These are phyloP conservation scores for Pichia inconspicua DNA, from an alignment of 1,139 yeast genomes.

Conservation along the genomic window DNA sequence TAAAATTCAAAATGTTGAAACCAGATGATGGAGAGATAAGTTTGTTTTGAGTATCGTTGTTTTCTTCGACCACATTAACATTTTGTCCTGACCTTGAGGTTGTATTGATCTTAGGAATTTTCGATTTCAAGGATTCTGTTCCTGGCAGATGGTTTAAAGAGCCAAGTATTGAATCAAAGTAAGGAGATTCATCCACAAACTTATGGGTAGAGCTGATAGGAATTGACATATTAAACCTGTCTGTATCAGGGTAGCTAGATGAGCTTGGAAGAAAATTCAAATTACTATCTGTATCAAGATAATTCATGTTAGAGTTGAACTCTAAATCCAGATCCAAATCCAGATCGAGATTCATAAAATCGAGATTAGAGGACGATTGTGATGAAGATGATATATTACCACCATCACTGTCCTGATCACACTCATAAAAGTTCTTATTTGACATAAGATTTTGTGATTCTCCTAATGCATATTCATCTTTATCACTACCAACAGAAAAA, in stretches of 20 bases:
- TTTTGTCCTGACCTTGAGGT: neutral
- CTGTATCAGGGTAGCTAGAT: neutral
- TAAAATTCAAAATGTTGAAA: conserved; percentile 5
- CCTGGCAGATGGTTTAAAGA: neutral
- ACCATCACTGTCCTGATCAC: neutral
- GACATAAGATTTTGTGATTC: neutral
- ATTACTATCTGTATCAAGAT: neutral
- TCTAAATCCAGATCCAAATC: conserved; percentile 1
- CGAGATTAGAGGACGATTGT: neutral
- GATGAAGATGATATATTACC: neutral
- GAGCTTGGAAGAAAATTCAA: neutral
- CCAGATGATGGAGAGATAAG: conserved; percentile 9
- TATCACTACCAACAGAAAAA: neutral
- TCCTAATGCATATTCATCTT: neutral
- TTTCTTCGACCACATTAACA: neutral
- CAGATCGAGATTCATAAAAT: neutral
- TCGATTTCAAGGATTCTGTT: neutral
- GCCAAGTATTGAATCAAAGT: neutral
- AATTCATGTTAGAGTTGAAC: neutral
- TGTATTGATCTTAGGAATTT: neutral
- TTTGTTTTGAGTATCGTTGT: neutral
- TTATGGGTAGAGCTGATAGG: neutral
- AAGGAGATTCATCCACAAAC: neutral
- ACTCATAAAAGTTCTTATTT: neutral
- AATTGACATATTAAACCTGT: conserved; percentile 1